Conservation (phyloP, 306 rosid species). For the Rubus idaeus region DNA sequence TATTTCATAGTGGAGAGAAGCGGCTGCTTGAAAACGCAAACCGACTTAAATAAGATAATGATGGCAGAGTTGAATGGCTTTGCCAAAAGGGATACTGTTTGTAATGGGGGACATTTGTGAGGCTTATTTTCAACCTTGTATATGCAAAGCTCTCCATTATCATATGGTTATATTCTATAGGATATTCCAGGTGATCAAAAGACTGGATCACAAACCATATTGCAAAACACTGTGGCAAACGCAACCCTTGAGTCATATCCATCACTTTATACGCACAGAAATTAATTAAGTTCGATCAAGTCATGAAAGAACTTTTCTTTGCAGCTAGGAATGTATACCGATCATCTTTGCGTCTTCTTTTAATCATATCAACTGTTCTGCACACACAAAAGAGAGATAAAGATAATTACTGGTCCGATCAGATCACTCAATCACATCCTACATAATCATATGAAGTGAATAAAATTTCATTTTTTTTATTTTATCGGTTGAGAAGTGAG, state of each 20-base stretch:
- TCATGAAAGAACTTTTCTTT: not conserved
- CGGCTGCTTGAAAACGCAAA: not conserved
- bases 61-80: not conserved
- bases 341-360: not conserved
- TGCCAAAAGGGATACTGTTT: not conserved
- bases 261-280: not conserved
- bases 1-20: not conserved
- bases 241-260: constrained; percentile 5
- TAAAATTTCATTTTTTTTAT: no score
- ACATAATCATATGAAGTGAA: not conserved
- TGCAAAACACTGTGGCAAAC: not conserved
- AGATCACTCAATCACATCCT: not conserved
- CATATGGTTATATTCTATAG: constrained; percentile 18
- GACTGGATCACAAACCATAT: not conserved
- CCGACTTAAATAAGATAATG: not conserved
- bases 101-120: constrained; percentile 20
- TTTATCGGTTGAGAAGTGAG: no score
- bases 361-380: not conserved
- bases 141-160: not conserved
- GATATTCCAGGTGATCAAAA: constrained; percentile 32
- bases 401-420: not conserved
- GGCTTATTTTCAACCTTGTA: not conserved
- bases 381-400: not conserved
- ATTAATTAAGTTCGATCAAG: no score
- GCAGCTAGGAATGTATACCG: not conserved